Evolutionary conservation across 2,329 filamentous ascomycete genomes (phyloP), one percentile per base, ranked within the genome.

Genomic region (Acephala macrosclerotiorum): DNA sequence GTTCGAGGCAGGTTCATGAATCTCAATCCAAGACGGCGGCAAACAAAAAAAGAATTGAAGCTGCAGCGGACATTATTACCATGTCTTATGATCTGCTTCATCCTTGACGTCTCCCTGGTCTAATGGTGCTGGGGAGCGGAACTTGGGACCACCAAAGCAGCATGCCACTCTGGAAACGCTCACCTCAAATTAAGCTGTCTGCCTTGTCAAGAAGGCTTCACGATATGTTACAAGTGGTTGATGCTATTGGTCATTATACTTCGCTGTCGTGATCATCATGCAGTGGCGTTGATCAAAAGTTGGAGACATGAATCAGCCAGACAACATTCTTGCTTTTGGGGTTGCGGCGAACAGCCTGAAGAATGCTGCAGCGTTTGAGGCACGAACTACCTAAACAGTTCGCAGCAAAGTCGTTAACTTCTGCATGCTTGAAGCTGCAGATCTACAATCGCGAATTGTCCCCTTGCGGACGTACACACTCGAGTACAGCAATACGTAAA

Each of bases 271-370:
- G 35, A 33, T 53, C n/a, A 56, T 40, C 38, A 64, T 64, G 57
- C 57, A 45, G 57, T 57, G 57, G 57, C 18, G 57, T 49, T 51
- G 49, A 64, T 60, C 57, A 22, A 16, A 45, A 55, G 22, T 38
- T 65, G 59, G n/a, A 65, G 63, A 65, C 63, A 16, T 47, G n/a
- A 58, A 49, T 57, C 58, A 45, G n/a, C 59, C 59, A 65, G 61
- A 61, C 36, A 26, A 20, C 35, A n/a, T 35, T 29, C 56, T 29
- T n/a, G 29, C 33, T 42, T 25, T 25, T 57, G 25, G 42, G 49
- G 45, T 25, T 35, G 29, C 33, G 60, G 26, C 47, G 14, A 58
- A 65, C 53, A 61, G 63, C 58, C 59, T 65, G 59, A 61, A 61
- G 22, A 59, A 49, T 49, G 47, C 20, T 56, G 60, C 35, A 26